Percentiles rank a stretch among this genome's conserved stretches.
phyloP scores from a whole-genome alignment of 345 rosid genomes.

The Garcia nutans region DNA sequence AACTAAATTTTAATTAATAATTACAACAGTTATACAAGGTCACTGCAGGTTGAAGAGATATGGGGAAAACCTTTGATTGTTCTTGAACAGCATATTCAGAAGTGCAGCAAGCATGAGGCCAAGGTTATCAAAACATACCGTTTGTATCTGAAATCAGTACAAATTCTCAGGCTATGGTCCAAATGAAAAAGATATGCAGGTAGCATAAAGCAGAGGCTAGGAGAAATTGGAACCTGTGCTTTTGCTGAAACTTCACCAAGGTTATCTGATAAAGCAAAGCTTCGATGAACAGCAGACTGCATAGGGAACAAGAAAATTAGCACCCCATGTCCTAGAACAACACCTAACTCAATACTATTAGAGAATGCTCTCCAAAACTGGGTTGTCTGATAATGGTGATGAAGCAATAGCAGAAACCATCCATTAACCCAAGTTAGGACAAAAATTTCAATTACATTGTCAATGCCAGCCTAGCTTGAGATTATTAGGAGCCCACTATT shows the following conservation, averaged over 20 bases:
- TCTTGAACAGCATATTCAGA: conserved; percentile 53
- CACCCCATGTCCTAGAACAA: background rate
- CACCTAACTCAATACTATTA: background rate
- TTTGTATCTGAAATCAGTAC: conserved; percentile 51
- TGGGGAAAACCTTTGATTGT: conserved; percentile 53
- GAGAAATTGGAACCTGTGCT: conserved; percentile 56
- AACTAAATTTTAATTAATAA: background rate
- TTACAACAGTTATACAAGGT: background rate
- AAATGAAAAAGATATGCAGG: background rate
- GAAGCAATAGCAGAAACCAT: background rate
- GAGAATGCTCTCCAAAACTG: background rate
- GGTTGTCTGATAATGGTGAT: background rate
- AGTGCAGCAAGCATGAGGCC: conserved; percentile 67
- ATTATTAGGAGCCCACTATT: background rate
- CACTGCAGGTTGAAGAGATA: conserved; percentile 2
- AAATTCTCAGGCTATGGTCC: conserved; percentile 20
- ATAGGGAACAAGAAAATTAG: conserved; percentile 6
- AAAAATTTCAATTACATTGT: background rate
- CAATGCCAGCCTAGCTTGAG: background rate
- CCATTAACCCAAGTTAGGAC: background rate
- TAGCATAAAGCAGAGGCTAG: conserved; percentile 6
- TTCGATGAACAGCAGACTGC: conserved; percentile 80
- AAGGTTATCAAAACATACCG: conserved; percentile 71
- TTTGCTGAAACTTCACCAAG: conserved; percentile 95
- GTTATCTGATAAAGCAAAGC: conserved; percentile 94